Base-by-base conservation (phyloP, 345 rosid species). In the Eucalyptus virginea region DNA sequence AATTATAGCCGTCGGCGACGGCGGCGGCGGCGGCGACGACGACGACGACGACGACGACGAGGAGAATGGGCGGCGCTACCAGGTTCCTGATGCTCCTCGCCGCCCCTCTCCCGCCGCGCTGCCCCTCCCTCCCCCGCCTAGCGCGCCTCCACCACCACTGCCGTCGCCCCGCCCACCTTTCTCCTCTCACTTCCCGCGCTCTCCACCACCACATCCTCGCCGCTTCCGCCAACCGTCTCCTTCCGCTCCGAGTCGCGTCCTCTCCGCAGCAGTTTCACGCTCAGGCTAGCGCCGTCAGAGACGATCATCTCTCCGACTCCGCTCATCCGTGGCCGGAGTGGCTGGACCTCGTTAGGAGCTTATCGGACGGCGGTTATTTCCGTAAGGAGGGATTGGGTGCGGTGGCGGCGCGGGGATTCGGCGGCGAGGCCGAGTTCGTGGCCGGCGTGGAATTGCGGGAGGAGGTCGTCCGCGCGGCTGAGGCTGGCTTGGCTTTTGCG, bases 401-500 rank as follows among this genome's bases (percentile, higher is more conserved):
- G 14, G 88, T 83, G 91, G 5, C 88, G 34, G 44, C 45, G 16
- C 69, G 77, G 37, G 89, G 32, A 54, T 32, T 52, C 60, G 50
- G 67, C 87, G 88, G 44, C 87, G 86, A 44, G 81, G 91, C 91
- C 11, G 95, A 93, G 54, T 91, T 93, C 47, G 91, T 86, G n/a
- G 89, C 60, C 0, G 92, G 88, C 49, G 88, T 90, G 45, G 90
- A 90, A 88, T 93, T 94, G 85, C 93, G 95, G 14, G 94, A 96
- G 85, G 96, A 93, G 47, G 90, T 97, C 83, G n/a, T 93, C 65
- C 89, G 90, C 40, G 95, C 94, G 81, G 93, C 93, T 48, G 48
- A 81, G 45, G 98, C 96, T 54, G 96, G 97, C 95, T 90, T 96
- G 89, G 92, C 97, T 19, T 90, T 96, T 81, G 96, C 98, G 28